Base-by-base conservation (phyloP, 441 rosid genomes). In the Aleurites moluccanus region DNA sequence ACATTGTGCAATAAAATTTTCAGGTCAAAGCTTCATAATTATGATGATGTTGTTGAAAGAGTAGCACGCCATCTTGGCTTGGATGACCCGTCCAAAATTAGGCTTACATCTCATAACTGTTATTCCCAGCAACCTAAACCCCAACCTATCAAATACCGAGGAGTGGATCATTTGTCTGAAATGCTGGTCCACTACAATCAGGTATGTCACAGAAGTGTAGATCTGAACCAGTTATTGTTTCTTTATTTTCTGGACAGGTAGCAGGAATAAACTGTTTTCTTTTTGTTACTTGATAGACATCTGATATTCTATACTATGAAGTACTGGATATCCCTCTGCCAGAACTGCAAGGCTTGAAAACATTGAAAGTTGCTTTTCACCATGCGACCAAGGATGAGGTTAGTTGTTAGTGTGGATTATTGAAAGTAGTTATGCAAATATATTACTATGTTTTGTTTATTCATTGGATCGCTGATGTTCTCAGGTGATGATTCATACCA, bases 41-140 rank as follows among this genome's bases (percentile, higher is more conserved):
- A 96, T 78, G 98, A 96, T 80, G 97, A 91, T 76, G 97, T 94
- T 76, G 98, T 86, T 76, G 94, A 85, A 81, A 88, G 88, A 84
- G 89, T 96, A 68, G 98, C 99, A 75, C 77, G 75, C 25, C 92
- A 85, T 81, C 86, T 92, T 83, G 89, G 88, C 74, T 87, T 92
- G 86, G 96, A 90, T 67, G 98, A 93, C 78, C 89, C 98, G 72
- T 90, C 96, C 62, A 96, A 93, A 87, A 85, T 96, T 76, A 88
- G 98, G 87, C 93, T 96, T 62, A 96, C 99, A 30, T 85, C 99
- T 85, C 99, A 93, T 84, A 96, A 93, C 82, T 96, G 98, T 86
- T 92, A 96, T 84, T 93, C 98, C 61, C 99, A 93, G 86, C 99
- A 96, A 81, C 98, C 99, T 67, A 96, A 96, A 80, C 98, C 99